Evolutionary conservation across 352 stramenopile genomes (phyloP), one percentile per base, ranked within the genome.

Genomic region (Pythium phragmiticola): DNA sequence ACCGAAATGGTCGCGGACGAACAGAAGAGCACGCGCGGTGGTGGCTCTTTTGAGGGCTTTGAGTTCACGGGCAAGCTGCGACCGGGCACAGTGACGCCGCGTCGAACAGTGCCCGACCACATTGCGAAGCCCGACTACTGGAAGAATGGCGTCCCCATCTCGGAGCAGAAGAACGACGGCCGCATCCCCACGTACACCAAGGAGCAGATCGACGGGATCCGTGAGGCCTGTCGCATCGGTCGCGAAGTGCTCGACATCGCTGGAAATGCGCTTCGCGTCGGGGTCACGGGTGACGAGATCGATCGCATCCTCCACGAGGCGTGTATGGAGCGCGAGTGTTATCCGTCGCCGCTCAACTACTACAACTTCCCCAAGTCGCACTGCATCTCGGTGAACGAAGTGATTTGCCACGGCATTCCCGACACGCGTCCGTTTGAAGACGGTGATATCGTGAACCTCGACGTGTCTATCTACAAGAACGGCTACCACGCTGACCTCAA

Each of bases 381-480:
- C 45, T 93, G 84, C 50, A 63, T 90, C 12, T 89, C 89, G 7
- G 92, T 98, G 17, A 99, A 99, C 64, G 96, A 98, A 68, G 89
- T 98, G 1, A 98, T 98, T 57, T 98, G 95, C 72, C 95, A 98
- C 71, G 97, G 98, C 19, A 99, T 99, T 67, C 97, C 97, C 3
- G 97, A 99, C 84, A 96, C 87, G 62, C 78, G 96, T 57, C 83
- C 95, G 17, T 76, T 99, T 43, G 65, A 98, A 68, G 88, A 98
- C 19, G 97, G 97, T 17, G 97, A 99, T 69, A 99, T 99, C 79
- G 93, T 99, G 14, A 99, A 99, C 77, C 84, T 99, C 37, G 97
- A 99, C 78, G 87, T 99, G 9, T 97, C 93, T 7, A 93, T 98
- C 4, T 99, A 98, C 83, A 93, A 98, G 62, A 81, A 99, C 68